Conservation (phyloP, 352 stramenopile genomes). For the Pythium sp. region DNA sequence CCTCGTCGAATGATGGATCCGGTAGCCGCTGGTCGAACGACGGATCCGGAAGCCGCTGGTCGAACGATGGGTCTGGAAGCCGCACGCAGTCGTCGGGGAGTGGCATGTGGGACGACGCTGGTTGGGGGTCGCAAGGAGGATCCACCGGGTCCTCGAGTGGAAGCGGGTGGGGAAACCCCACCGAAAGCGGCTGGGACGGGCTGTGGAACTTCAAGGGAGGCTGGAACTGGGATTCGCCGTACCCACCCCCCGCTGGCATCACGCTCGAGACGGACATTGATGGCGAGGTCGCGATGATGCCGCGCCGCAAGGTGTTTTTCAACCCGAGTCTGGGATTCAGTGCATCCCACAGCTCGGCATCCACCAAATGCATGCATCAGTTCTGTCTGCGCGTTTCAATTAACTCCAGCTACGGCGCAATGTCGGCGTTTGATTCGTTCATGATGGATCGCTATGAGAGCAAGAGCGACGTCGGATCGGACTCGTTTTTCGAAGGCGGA, state of each 20-base stretch:
- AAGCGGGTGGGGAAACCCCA: neutral
- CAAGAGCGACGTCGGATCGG: slow-evolving; percentile 16
- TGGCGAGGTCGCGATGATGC: slow-evolving; percentile 5
- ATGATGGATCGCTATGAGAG: slow-evolving; percentile 42
- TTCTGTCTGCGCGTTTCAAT: slow-evolving; percentile 38
- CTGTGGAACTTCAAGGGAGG: slow-evolving; percentile 1
- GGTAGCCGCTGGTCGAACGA: neutral
- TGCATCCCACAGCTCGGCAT: neutral
- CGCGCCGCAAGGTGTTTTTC: slow-evolving; percentile 8
- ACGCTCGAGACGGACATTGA: slow-evolving; percentile 1
- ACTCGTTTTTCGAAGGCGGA: slow-evolving; percentile 6
- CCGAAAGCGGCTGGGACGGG: neutral
- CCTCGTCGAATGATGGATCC: neutral
- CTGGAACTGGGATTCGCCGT: slow-evolving; percentile 10
- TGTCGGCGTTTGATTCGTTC: slow-evolving; percentile 49
- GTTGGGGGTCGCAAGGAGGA: neutral
- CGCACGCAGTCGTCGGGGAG: neutral
- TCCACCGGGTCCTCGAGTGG: neutral
- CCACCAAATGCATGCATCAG: slow-evolving; percentile 3
- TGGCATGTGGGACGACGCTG: neutral
- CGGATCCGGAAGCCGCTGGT: neutral
- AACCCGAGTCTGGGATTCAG: neutral
- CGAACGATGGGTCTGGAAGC: neutral
- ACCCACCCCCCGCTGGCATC: neutral
- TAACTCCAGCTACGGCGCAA: slow-evolving; percentile 44